Base-by-base conservation (phyloP, 129 eudicot species). In the Chrysanthemum seticuspe region DNA sequence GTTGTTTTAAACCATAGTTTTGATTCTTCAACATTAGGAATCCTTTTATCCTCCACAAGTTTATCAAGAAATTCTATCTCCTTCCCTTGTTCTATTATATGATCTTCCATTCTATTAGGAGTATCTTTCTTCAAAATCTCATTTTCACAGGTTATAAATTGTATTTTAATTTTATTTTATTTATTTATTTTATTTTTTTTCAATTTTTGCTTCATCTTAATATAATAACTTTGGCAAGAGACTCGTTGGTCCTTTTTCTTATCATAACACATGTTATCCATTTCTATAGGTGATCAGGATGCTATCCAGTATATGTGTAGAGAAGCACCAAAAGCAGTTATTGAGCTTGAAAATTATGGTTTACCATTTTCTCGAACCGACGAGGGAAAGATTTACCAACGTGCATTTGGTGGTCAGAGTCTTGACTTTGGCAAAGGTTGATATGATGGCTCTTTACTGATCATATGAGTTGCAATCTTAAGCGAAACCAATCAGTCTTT, bases 361-460 rank as follows among this genome's bases (percentile, higher is more conserved):
- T 78, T 95, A 29, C 99, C 99, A 25, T 95, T 95, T 83, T 95
- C 99, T 64, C 85, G 99, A 72, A 95, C 99, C 16, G 99, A 95
- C 81, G 99, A 95, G 73, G 99, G 99, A 73, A 95, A 88, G 74
- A 95, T 95, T 57, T 95, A 95, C 84, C 99, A 95, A 75, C 97
- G 99, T 59, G 99, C 99, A 74, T 95, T 95, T 87, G 99, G 99
- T 83, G 99, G 99, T 76, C 99, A 95, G 80, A 95, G 99, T 83
- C 83, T 95, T 13, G 86, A 95, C 71, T 95, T 95, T 73, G 99
- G 99, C 73, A 95, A 95, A 85, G 99, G 99, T 88, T 59, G 73
- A 63, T 78, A 55, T 47, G 70, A 54, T 60, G 45, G 27, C 77
- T 27, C 21, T 75, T 10, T 74, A 40, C 54, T 58, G 45, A 25